Percentiles rank a stretch among this genome's conserved stretches.
Evolutionary conservation across 108 stramenopile species (phyloP).

Genomic region (Epithemia pelagica): DNA sequence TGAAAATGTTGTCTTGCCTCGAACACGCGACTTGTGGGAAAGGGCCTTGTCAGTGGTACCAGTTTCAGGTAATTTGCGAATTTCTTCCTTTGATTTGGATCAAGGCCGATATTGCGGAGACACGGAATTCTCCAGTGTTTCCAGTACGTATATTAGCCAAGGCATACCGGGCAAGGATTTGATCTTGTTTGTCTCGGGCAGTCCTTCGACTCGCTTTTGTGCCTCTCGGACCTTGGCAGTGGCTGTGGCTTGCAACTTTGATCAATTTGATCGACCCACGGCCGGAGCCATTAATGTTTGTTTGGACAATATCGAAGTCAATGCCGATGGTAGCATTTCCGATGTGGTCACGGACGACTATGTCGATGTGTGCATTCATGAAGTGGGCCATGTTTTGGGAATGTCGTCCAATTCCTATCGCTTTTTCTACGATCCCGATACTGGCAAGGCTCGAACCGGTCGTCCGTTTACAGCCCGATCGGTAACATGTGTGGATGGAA

Average conservation of each 20-base stretch:
- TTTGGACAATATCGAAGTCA: slow-evolving; percentile 51
- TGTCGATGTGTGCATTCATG: slow-evolving; percentile 58
- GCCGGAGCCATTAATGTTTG: slow-evolving; percentile 75
- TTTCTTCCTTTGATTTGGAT: slow-evolving; percentile 56
- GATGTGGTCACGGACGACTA: slow-evolving; percentile 60
- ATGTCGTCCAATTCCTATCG: slow-evolving; percentile 69
- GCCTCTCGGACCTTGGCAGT: slow-evolving; percentile 65
- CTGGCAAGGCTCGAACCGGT: slow-evolving; percentile 51
- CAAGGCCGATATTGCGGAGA: slow-evolving; percentile 72
- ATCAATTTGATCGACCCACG: slow-evolving; percentile 69
- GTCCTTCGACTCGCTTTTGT: slow-evolving; percentile 64
- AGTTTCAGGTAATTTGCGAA: slow-evolving; percentile 48
- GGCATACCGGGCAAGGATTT: slow-evolving; percentile 63
- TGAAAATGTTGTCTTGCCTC: slow-evolving; percentile 56
- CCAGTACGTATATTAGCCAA: slow-evolving; percentile 47
- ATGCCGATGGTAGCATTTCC: slow-evolving; percentile 47
- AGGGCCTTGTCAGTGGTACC: slow-evolving; percentile 66
- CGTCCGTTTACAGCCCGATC: slow-evolving; percentile 53
- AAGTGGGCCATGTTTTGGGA: slow-evolving; percentile 62
- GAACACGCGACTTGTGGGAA: slow-evolving; percentile 66
- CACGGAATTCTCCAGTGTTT: slow-evolving; percentile 66
- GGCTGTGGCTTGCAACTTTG: slow-evolving; percentile 64
- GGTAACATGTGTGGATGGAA: slow-evolving; percentile 76
- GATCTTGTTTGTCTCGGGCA: slow-evolving; percentile 68
- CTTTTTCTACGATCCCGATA: slow-evolving; percentile 77